A percentile compares a stretch with the other conserved stretches of the same genome.
Conservation (phyloP, 2,329 filamentous ascomycete genomes). For the Trichoderma koningiopsis region DNA sequence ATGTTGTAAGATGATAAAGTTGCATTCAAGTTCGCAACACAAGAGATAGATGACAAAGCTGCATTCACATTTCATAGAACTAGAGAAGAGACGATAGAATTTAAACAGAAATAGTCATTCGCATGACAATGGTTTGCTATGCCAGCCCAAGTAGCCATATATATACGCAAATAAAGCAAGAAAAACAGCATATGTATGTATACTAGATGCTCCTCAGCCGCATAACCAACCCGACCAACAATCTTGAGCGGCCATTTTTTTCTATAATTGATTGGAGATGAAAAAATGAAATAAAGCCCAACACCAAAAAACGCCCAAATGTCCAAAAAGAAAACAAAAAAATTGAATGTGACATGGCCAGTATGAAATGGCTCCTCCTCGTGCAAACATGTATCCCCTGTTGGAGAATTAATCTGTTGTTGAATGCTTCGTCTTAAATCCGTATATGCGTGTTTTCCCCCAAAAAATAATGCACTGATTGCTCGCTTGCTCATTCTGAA, state of each 20-base stretch:
- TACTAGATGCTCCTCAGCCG: not conserved
- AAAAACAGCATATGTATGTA: not conserved
- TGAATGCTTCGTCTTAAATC: not conserved
- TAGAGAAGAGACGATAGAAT: not conserved
- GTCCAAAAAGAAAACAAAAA: not conserved
- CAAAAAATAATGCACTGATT: slow-evolving; percentile 1
- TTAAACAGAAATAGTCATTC: not conserved
- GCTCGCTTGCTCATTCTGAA: slow-evolving; percentile 4
- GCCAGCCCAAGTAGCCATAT: not conserved
- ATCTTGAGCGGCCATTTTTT: not conserved
- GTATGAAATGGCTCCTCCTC: not conserved
- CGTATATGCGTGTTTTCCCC: not conserved
- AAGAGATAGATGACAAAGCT: not conserved
- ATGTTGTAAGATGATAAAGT: not conserved
- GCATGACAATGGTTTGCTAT: slow-evolving; percentile 13
- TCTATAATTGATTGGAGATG: not conserved
- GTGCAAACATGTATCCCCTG: not conserved
- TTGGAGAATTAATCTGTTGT: not conserved
- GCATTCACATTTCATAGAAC: not conserved
- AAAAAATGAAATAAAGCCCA: not conserved
- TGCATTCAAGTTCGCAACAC: not conserved
- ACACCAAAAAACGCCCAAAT: not conserved
- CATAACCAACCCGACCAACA: slow-evolving; percentile 16
- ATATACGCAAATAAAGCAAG: not conserved
- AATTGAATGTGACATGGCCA: not conserved